These are phyloP conservation scores for Ustilago loliicola DNA, from an alignment of 1,284 basidiomycete genomes.

Conservation along the genomic window DNA sequence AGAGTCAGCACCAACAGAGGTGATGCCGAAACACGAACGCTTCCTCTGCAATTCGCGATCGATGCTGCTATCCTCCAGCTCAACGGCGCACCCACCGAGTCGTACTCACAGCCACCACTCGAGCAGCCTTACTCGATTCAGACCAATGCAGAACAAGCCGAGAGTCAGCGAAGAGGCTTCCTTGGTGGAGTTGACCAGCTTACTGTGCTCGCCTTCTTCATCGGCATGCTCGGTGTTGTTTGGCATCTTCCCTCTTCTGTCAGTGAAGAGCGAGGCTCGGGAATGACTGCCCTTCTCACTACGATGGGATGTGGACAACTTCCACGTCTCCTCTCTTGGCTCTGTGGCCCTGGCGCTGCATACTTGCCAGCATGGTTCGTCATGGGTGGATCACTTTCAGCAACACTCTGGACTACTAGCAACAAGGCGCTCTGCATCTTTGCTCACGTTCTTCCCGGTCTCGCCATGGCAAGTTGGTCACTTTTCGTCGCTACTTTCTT, in stretches of 20 bases:
- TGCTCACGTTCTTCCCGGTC: slow-evolving; percentile 78
- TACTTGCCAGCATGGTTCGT: slow-evolving; percentile 80
- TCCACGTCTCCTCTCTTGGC: slow-evolving; percentile 42
- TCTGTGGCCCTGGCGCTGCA: slow-evolving; percentile 61
- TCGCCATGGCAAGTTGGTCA: slow-evolving; percentile 79
- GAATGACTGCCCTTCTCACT: slow-evolving; percentile 47
- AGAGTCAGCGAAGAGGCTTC: slow-evolving; percentile 74
- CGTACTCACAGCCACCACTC: slow-evolving; percentile 54
- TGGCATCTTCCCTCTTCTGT: slow-evolving; percentile 71
- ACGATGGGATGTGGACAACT: slow-evolving; percentile 48
- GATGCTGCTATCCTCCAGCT: slow-evolving; percentile 78
- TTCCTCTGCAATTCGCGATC: slow-evolving; percentile 83
- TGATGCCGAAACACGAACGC: slow-evolving; percentile 78
- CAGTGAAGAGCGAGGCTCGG: slow-evolving; percentile 64
- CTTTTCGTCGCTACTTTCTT: slow-evolving; percentile 80
- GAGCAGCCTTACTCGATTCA: slow-evolving; percentile 81
- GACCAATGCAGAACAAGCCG: slow-evolving; percentile 77
- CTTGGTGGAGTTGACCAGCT: slow-evolving; percentile 22
- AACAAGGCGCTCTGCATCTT: slow-evolving; percentile 77
- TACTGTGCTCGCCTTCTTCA: slow-evolving; percentile 69
- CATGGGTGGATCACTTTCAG: slow-evolving; percentile 77
- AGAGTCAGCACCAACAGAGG: slow-evolving; percentile 78
- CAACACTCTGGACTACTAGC: slow-evolving; percentile 77
- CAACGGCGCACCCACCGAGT: slow-evolving; percentile 70
- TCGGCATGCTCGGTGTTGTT: slow-evolving; percentile 81